Conservation (phyloP, 2,329 filamentous ascomycete species). For the Pseudogymnoascus sp. region DNA sequence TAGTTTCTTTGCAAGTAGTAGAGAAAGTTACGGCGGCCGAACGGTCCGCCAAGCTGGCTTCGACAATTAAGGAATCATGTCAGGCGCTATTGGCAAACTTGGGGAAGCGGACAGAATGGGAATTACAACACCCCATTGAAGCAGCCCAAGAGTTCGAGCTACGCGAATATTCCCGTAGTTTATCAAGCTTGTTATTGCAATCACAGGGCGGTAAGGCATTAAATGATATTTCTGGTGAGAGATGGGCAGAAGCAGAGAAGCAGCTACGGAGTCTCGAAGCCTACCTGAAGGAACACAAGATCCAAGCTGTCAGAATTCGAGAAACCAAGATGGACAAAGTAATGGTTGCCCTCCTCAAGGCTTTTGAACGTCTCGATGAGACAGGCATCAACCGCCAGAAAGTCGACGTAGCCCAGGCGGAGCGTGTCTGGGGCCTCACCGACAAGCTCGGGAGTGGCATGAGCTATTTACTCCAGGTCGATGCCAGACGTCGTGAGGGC, state of each 20-base stretch:
- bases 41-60: not conserved
- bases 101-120: conserved; percentile 2
- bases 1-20: not conserved
- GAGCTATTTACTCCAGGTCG: conserved; percentile 5
- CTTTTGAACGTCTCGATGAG: conserved; percentile 4
- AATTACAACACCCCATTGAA: not conserved
- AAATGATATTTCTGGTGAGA: not conserved
- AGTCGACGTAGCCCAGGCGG: not conserved
- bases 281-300: conserved; percentile 11
- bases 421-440: conserved; percentile 2
- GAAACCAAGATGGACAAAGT: conserved; percentile 9
- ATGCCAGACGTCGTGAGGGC: not conserved
- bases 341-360: conserved; percentile 1
- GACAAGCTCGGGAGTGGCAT: conserved; percentile 12
- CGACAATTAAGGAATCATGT: not conserved
- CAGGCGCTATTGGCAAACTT: not conserved
- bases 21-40: not conserved
- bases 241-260: conserved; percentile 11
- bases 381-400: conserved; percentile 3
- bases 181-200: not conserved
- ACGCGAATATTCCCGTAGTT: not conserved
- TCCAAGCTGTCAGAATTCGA: conserved; percentile 3
- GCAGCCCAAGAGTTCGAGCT: conserved; percentile 6
- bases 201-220: conserved; percentile 4
- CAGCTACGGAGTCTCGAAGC: conserved; percentile 9